These are phyloP conservation scores for Penicillium bovifimosum DNA, from an alignment of 495 filamentous ascomycete genomes.

Conservation along the genomic window DNA sequence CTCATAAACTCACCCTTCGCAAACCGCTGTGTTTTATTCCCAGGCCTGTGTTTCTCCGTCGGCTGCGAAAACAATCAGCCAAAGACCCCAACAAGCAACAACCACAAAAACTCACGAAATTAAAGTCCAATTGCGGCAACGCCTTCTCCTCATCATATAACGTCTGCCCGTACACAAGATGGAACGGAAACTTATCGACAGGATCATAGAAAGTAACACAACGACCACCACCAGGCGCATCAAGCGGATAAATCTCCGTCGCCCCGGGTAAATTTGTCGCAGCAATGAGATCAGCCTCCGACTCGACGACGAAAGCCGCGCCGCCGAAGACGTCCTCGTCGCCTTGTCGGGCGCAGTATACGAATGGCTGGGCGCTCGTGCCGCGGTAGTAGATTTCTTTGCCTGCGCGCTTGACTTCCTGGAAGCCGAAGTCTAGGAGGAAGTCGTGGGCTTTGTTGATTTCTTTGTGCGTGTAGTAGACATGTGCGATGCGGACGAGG, in stretches of 20 bases:
- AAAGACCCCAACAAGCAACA: background rate
- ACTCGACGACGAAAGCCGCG: conserved; percentile 49
- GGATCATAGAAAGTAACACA: background rate
- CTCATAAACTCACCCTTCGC: conserved; percentile 31
- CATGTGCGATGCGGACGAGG: conserved; percentile 47
- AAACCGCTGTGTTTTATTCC: conserved; percentile 18
- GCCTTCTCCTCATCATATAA: background rate
- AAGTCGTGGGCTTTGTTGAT: conserved; percentile 44
- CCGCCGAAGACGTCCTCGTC: conserved; percentile 46
- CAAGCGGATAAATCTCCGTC: background rate
- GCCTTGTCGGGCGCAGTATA: conserved; percentile 40
- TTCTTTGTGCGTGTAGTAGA: conserved; percentile 50
- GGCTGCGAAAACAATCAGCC: background rate
- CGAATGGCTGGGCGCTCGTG: conserved; percentile 51
- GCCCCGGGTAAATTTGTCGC: background rate
- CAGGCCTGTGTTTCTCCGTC: conserved; percentile 11
- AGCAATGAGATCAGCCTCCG: conserved; percentile 44
- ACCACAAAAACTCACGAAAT: background rate
- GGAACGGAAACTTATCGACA: background rate
- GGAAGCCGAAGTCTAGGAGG: conserved; percentile 51
- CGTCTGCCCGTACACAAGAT: background rate
- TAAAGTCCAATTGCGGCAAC: background rate
- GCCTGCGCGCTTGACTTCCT: conserved; percentile 31
- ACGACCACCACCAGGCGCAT: background rate
- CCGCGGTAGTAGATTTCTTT: conserved; percentile 51